phyloP scores from a whole-genome alignment of 2,329 filamentous ascomycete species.

The Alternaria arborescens region DNA sequence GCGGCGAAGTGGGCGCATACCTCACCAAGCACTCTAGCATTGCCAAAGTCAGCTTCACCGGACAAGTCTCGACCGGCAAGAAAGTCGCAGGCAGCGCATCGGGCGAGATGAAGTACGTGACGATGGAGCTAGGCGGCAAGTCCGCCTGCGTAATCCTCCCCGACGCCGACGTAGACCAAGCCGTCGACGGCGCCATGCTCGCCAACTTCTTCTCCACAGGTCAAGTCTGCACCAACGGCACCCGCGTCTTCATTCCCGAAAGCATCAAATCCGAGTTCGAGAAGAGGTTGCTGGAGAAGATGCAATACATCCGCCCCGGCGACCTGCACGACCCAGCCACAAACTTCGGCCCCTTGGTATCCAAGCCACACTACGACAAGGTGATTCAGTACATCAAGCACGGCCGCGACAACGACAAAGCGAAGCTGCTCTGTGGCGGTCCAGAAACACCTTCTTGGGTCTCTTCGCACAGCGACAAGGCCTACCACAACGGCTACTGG shows the following conservation, averaged over 20 bases:
- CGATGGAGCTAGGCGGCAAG: slow-evolving; percentile 92
- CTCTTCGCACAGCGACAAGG: slow-evolving; percentile 48
- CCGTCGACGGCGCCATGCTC: slow-evolving; percentile 91
- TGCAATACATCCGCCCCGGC: slow-evolving; percentile 74
- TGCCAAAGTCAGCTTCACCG: slow-evolving; percentile 89
- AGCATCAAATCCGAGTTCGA: slow-evolving; percentile 74
- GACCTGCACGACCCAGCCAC: slow-evolving; percentile 75
- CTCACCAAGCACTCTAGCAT: slow-evolving; percentile 76
- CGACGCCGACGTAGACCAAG: slow-evolving; percentile 78
- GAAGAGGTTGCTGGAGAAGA: slow-evolving; percentile 72
- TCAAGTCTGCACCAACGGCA: slow-evolving; percentile 93
- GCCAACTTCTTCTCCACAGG: slow-evolving; percentile 93
- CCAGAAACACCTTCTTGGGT: slow-evolving; percentile 64
- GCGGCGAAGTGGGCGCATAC: slow-evolving; percentile 78
- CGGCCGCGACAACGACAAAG: slow-evolving; percentile 76
- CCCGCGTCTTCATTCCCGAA: slow-evolving; percentile 81
- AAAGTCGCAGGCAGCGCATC: slow-evolving; percentile 82
- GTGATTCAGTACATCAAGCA: slow-evolving; percentile 79
- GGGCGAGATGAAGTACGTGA: slow-evolving; percentile 85
- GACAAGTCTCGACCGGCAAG: slow-evolving; percentile 82
- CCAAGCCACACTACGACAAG: slow-evolving; percentile 76
- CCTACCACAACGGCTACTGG: slow-evolving; percentile 75
- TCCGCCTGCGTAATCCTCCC: slow-evolving; percentile 81
- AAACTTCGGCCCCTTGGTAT: slow-evolving; percentile 87
- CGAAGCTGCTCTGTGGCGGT: slow-evolving; percentile 78